A percentile compares a stretch with the other conserved stretches of the same genome.
Conservation (phyloP, 345 rosid species). For the Salix suchowensis region DNA sequence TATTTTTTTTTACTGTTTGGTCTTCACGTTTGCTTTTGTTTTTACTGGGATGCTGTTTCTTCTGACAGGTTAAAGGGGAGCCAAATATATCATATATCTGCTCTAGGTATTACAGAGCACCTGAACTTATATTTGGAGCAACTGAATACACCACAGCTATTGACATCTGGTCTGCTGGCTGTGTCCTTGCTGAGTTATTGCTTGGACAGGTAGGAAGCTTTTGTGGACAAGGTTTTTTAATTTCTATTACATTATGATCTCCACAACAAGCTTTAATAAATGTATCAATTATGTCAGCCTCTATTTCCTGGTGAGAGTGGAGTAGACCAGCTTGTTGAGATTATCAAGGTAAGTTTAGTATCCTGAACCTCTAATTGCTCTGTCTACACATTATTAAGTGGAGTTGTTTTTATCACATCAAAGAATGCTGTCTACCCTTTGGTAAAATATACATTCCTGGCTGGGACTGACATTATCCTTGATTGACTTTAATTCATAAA, state of each 20-base stretch:
- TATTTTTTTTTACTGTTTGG: not conserved
- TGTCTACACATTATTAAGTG: not conserved
- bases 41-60: conserved; percentile 8
- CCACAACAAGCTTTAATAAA: not conserved
- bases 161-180: conserved; percentile 98
- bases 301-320: conserved; percentile 97
- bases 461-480: not conserved
- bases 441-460: not conserved
- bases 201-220: conserved; percentile 71
- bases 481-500: not conserved
- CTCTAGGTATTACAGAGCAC: conserved; percentile 96
- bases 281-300: conserved; percentile 50
- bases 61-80: conserved; percentile 87
- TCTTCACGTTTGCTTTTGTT: not conserved
- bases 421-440: not conserved
- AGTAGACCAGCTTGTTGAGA: conserved; percentile 96
- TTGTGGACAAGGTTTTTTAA: not conserved
- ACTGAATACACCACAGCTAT: conserved; percentile 89
- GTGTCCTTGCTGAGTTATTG: conserved; percentile 86
- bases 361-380: not conserved
- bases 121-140: conserved; percentile 97
- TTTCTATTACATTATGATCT: conserved; percentile 1
- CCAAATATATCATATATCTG: conserved; percentile 96
- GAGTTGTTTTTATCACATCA: not conserved
- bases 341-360: conserved; percentile 65